phyloP scores from a whole-genome alignment of 2,329 filamentous ascomycete species.

The Paecilomyces sp. region DNA sequence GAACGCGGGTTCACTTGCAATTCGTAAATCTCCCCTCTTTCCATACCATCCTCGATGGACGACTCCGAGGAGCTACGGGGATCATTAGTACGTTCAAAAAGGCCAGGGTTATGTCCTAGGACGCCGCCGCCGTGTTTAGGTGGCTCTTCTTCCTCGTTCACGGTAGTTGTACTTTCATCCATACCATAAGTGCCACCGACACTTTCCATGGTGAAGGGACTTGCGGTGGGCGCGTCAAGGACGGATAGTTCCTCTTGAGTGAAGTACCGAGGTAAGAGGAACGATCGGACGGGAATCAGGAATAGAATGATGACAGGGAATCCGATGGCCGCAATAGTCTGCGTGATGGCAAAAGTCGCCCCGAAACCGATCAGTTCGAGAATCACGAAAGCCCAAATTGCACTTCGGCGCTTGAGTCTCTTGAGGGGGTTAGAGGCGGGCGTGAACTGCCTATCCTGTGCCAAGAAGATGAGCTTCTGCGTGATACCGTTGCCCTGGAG shows the following conservation, averaged over 20 bases:
- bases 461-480: slow-evolving; percentile 63
- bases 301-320: slow-evolving; percentile 69
- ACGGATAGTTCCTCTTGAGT: slow-evolving; percentile 51
- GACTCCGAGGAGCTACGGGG: slow-evolving; percentile 17
- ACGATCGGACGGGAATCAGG: slow-evolving; percentile 59
- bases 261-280: slow-evolving; percentile 58
- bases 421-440: slow-evolving; percentile 51
- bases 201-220: slow-evolving; percentile 68
- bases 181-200: slow-evolving; percentile 57
- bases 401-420: slow-evolving; percentile 51
- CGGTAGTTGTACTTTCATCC: slow-evolving; percentile 13
- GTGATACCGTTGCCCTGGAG: slow-evolving; percentile 72
- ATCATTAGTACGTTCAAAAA: slow-evolving; percentile 11
- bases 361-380: slow-evolving; percentile 65
- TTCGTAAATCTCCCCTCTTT: slow-evolving; percentile 35
- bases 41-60: slow-evolving; percentile 30
- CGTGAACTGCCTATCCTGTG: slow-evolving; percentile 58
- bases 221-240: slow-evolving; percentile 69
- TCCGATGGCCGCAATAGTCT: slow-evolving; percentile 74
- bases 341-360: slow-evolving; percentile 74
- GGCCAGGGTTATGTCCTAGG: slow-evolving; percentile 9
- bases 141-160: slow-evolving; percentile 2
- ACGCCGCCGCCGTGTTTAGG: slow-evolving; percentile 1
- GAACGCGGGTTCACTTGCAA: slow-evolving; percentile 3
- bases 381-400: slow-evolving; percentile 65